These are phyloP conservation scores for Diaporthe ilicicola DNA, from an alignment of 2,329 filamentous ascomycete species.

Conservation along the genomic window DNA sequence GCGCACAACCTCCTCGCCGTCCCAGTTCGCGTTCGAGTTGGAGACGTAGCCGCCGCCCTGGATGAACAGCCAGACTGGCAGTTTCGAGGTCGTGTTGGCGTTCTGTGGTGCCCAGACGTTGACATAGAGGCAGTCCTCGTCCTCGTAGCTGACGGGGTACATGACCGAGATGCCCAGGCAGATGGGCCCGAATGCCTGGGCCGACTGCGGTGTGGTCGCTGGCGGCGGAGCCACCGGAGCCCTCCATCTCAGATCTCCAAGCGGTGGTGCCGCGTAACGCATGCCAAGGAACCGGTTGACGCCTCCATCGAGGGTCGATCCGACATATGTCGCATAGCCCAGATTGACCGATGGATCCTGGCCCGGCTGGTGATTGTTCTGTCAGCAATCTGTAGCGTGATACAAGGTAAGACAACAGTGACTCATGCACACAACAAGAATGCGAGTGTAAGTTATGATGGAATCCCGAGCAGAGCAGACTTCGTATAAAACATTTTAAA, in stretches of 20 bases:
- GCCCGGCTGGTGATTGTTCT: conserved; percentile 2
- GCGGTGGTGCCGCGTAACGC: conserved; percentile 61
- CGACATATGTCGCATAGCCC: conserved; percentile 33
- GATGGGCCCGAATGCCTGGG: conserved; percentile 52
- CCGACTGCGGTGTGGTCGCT: conserved; percentile 45
- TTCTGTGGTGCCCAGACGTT: conserved; percentile 54
- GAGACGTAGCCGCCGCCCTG: conserved; percentile 56
- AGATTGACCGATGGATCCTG: conserved; percentile 29
- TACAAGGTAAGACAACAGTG: not conserved
- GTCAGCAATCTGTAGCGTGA: conserved; percentile 15
- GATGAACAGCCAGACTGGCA: conserved; percentile 65
- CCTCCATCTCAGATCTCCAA: conserved; percentile 59
- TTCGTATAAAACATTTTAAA: not conserved
- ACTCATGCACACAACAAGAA: not conserved
- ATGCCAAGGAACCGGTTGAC: conserved; percentile 57
- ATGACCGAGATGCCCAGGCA: conserved; percentile 51
- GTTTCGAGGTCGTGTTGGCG: conserved; percentile 49
- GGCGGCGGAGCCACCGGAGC: conserved; percentile 55
- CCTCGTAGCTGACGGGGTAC: conserved; percentile 42
- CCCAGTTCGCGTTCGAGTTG: conserved; percentile 61
- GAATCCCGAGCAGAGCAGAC: not conserved
- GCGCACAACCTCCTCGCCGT: conserved; percentile 56
- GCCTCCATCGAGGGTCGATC: conserved; percentile 31
- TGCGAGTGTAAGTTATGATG: too few species aligned
- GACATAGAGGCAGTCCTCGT: conserved; percentile 52